Evolutionary conservation across 1,284 basidiomycete species (phyloP), one percentile per base, ranked within the genome.

Genomic region (Mixia osmundae): DNA sequence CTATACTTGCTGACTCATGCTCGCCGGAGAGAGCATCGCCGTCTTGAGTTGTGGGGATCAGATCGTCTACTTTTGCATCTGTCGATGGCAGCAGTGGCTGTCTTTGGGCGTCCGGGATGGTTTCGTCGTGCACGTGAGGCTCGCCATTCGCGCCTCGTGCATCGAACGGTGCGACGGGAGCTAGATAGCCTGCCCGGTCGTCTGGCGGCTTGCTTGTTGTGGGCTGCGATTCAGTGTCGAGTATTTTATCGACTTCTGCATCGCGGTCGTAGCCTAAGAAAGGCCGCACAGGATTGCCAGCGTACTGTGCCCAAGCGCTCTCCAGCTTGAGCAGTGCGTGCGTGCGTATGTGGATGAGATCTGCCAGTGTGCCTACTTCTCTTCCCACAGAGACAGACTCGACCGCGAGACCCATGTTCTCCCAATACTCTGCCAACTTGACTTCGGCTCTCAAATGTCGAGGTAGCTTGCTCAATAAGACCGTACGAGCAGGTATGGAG

Each of bases 361-460:
- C 52, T 43, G 76, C 72, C 30, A 97, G 57, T 3, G 67, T 66
- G 3, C 68, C 70, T 0, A 89, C 74, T 44, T 89, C 76, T 34
- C 85, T 63, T 41, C 76, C 78, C 3, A 95, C 65, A n/a, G 69
- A 78, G 16, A 94, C 80, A 50, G 77, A 79, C 58, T 87, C 83
- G 5, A 89, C 82, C 25, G 62, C 64, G 23, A 82, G 57, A n/a
- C 56, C 54, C 35, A 62, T 58, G 37, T 68, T 68, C 54, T 94
- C 87, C 54, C 94, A 95, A 57, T 95, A 94, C 44, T 85, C 78
- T 0, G 82, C 79, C 11, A 97, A 61, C 0, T 77, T 66, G 7
- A 74, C 68, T 50, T 94, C 85, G 7, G 74, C 71, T 40, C 74
- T 71, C 1, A 97, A 64, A 46, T 89, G 76, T 3, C 58, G 57